phyloP scores from a whole-genome alignment of 495 filamentous ascomycete species.

The Penicillium dipodomyicola region DNA sequence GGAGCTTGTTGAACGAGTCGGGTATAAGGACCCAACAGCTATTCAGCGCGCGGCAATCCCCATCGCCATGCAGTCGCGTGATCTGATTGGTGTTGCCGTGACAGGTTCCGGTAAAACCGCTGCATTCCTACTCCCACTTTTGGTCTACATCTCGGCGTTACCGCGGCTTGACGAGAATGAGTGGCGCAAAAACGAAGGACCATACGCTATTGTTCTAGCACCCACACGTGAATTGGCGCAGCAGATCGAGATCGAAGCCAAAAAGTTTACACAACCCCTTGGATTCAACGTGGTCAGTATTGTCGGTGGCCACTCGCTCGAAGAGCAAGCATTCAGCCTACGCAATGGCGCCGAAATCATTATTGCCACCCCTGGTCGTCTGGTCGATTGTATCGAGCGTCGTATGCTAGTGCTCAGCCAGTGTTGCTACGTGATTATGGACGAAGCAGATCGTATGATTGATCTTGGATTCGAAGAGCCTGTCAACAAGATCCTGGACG shows the following conservation, averaged over 20 bases:
- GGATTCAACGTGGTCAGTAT: conserved; percentile 97
- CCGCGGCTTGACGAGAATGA: conserved; percentile 81
- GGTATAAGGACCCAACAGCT: conserved; percentile 89
- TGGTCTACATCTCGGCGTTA: conserved; percentile 95
- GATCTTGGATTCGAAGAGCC: conserved; percentile 97
- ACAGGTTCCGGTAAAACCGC: conserved; percentile 99
- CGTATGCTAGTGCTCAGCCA: conserved; percentile 88
- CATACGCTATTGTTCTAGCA: conserved; percentile 93
- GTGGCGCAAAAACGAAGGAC: conserved; percentile 82
- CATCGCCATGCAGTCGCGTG: conserved; percentile 87
- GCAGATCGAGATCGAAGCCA: conserved; percentile 94
- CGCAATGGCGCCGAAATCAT: conserved; percentile 98
- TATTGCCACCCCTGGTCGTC: conserved; percentile 94
- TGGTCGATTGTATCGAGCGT: conserved; percentile 95
- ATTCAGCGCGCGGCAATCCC: conserved; percentile 95
- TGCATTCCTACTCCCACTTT: conserved; percentile 85
- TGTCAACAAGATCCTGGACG: conserved; percentile 97
- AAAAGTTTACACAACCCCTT: conserved; percentile 86
- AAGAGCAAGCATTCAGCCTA: conserved; percentile 90
- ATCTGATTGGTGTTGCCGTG: conserved; percentile 96
- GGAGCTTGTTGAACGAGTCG: conserved; percentile 78
- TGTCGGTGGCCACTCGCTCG: conserved; percentile 92
- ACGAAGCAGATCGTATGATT: conserved; percentile 99
- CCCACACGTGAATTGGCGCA: conserved; percentile 98
- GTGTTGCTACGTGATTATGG: conserved; percentile 98